A percentile compares a stretch with the other conserved stretches of the same genome.
Conservation (phyloP, 768 basidiomycete genomes). For the Mycena vulgaris region DNA sequence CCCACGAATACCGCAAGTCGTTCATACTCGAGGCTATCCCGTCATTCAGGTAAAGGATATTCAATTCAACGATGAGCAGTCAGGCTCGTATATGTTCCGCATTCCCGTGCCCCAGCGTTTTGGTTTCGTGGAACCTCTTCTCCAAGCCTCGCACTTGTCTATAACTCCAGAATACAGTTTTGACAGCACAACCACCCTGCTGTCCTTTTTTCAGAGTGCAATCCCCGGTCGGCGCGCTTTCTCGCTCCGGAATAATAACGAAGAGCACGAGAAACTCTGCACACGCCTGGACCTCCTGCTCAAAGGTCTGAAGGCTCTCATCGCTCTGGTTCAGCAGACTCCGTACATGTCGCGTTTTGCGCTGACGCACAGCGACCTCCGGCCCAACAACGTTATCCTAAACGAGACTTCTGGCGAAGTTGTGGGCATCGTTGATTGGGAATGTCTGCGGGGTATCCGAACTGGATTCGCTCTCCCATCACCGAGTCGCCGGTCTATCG, state of each 20-base stretch:
- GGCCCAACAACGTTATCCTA: not conserved
- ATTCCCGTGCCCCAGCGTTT: constrained; percentile 8
- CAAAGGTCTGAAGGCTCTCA: not conserved
- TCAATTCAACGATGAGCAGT: not conserved
- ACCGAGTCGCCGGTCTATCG: not conserved
- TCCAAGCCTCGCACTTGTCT: not conserved
- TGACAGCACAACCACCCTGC: not conserved
- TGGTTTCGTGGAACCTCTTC: not conserved
- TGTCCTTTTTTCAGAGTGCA: constrained; percentile 8
- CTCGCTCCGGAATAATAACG: constrained; percentile 9
- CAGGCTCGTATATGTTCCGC: constrained; percentile 17
- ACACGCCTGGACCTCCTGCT: constrained; percentile 9
- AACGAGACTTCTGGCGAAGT: constrained; percentile 16
- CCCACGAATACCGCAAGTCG: constrained; percentile 10
- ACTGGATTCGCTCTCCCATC: constrained; percentile 8
- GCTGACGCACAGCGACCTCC: constrained; percentile 16
- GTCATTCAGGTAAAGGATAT: constrained; percentile 22
- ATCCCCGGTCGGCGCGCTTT: constrained; percentile 11
- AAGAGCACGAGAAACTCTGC: constrained; percentile 1
- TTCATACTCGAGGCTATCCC: not conserved
- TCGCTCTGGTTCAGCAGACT: not conserved
- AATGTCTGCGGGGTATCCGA: constrained; percentile 9
- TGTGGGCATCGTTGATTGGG: constrained; percentile 28
- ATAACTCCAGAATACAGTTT: constrained; percentile 12
- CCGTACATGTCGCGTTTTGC: constrained; percentile 11